Conservation (phyloP, 345 rosid species). For the Citrus inodora region DNA sequence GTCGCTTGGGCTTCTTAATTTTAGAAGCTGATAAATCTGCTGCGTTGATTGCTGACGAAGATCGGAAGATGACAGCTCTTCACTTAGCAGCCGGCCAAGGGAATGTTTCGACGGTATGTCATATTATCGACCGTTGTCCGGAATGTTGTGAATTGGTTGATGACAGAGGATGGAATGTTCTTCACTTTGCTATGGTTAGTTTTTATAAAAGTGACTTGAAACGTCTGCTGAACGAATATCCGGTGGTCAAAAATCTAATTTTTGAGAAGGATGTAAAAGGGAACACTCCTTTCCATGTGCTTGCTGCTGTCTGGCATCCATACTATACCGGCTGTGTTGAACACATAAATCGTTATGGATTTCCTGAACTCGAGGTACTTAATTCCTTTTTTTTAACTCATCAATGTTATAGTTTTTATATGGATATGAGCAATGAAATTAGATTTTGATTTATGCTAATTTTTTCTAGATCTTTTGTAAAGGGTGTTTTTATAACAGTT, state of each 20-base stretch:
- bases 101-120: too few species aligned
- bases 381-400: not conserved
- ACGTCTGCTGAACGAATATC: rapidly evolving
- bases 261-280: not conserved
- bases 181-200: slow-evolving; percentile 1
- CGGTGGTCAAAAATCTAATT: not conserved
- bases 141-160: not conserved
- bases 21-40: not conserved
- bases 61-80: not conserved
- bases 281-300: not conserved
- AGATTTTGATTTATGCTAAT: too few species aligned
- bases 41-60: not conserved
- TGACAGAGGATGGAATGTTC: not conserved
- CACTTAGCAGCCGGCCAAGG: slow-evolving; percentile 3
- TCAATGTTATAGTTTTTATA: not conserved
- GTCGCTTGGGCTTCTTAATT: too few species aligned
- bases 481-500: too few species aligned
- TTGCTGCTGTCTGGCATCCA: not conserved
- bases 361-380: not conserved
- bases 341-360: not conserved
- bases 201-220: rapidly evolving
- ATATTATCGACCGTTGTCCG: too few species aligned
- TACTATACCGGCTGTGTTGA: not conserved
- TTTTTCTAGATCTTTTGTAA: too few species aligned
- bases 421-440: too few species aligned